Evolutionary conservation across 2,329 filamentous ascomycete species (phyloP), one percentile per base, ranked within the genome.

Genomic region (Nigrospora sphaerica): DNA sequence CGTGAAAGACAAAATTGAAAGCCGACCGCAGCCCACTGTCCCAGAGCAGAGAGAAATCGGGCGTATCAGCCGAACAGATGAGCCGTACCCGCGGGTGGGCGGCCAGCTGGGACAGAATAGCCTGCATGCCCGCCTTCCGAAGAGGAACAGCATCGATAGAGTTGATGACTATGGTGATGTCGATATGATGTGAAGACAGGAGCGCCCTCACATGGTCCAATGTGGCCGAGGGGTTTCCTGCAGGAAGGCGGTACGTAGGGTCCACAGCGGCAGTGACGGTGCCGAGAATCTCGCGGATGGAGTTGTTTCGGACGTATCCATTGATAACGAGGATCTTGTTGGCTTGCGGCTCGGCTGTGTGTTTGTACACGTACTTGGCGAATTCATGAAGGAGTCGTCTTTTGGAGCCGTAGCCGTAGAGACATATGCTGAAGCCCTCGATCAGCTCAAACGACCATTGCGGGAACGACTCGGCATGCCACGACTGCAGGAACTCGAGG

Each of bases 371-470:
- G 63, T 88, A 80, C 46, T 80, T 77, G 1, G 88, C 90, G 62
- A 95, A 95, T 38, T 78, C 74, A 49, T 84, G 80, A 11, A 92
- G 72, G 1, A 97, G 77, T 3, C 73, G 69, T 32, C 87, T 77
- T 66, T 98, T 98, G 3, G 90, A 95, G 1, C 93, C 93, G 62
- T 89, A 95, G 31, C 93, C 93, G 62, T 95, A 96, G 0, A 96
- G 69, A 61, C 93, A 95, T 44, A 97, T 73, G 58, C 88, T 90
- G 71, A 95, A 97, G 18, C 83, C 83, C 62, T 95, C 82, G 6
- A 82, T 75, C 14, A 97, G 77, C 69, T 98, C 93, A 62, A 97
- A 96, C 1, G 78, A 70, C 93, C 93, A 98, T 62, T 97, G 93
- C 2, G 85, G 78, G 62, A 95, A 97, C 1, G 86, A 89, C 50